Evolutionary conservation across 257 asterid species (phyloP), one percentile per base, ranked within the genome.

Genomic region (Fraxinus anomala): DNA sequence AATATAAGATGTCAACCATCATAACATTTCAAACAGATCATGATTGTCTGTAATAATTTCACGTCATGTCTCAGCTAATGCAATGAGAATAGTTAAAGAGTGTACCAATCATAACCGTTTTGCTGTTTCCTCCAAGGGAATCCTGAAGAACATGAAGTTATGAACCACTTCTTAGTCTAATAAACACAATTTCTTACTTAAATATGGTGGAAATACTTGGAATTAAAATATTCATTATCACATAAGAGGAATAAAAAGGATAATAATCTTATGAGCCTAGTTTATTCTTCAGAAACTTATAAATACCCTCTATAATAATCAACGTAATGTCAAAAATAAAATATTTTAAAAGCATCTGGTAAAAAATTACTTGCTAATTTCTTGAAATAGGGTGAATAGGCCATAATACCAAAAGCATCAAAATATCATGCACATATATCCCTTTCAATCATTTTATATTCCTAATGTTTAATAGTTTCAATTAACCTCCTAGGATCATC

Each of bases 31-130:
- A 7, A 14, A 14, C 1, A 63, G 5, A 6, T 61, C 12, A 9
- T 23, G 16, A 63, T 12, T 63, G 8, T 10, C 16, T 23, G 12
- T 11, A 63, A 68, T 31, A 6, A 75, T 59, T 40, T 26, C 77
- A 71, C 3, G 5, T 17, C 23, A 0, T 8, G 17, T 26, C 36
- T 63, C 36, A 11, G 17, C 69, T 63, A 24, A 63, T 63, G 33
- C 72, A 67, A 63, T 40, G 21, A 76, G 47, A 71, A 40, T 28
- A 76, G 42, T 63, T 42, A 47, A 61, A 44, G 76, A 85, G 24
- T 85, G 59, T 93, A 95, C 99, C 99, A n/a, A 96, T 96, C 99
- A 96, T 96, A 70, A 96, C 86, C 12, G 99, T 96, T 89, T 91
- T 96, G 92, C 98, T 81, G 84, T 96, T 96, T 56, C 99, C 99